A percentile compares a stretch with the other conserved stretches of the same genome.
Evolutionary conservation across 2,329 filamentous ascomycete genomes (phyloP).

Genomic region (Penicillium sp.): DNA sequence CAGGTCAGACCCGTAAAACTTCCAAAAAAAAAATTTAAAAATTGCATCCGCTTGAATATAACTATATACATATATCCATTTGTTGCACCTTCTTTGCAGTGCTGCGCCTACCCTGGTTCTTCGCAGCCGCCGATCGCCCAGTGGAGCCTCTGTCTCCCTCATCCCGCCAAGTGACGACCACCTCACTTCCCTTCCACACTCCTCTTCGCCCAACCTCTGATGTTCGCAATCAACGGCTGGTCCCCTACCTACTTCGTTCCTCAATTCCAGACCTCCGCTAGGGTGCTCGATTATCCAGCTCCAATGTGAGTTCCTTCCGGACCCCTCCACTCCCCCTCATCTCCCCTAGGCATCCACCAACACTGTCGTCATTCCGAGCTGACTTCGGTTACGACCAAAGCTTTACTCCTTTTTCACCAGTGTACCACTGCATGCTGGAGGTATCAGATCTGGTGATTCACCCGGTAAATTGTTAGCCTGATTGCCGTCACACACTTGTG

Average conservation of each 20-base stretch:
- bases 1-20: not conserved
- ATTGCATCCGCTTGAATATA: not conserved
- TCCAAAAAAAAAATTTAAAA: too few species aligned
- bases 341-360: constrained; percentile 26
- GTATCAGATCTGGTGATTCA: constrained; percentile 21
- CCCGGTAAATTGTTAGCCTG: constrained; percentile 20
- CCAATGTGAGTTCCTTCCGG: constrained; percentile 12
- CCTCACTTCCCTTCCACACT: constrained; percentile 17
- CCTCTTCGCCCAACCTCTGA: constrained; percentile 3
- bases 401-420: not conserved
- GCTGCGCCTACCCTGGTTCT: constrained; percentile 23
- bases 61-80: not conserved
- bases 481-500: constrained; percentile 12
- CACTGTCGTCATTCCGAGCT: constrained; percentile 28
- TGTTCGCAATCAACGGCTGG: constrained; percentile 7
- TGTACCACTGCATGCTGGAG: constrained; percentile 20
- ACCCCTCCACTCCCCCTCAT: constrained; percentile 20
- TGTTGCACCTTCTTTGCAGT: constrained; percentile 6
- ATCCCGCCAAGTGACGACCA: constrained; percentile 35
- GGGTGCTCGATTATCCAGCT: constrained; percentile 6
- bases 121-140: constrained; percentile 36
- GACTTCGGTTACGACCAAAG: constrained; percentile 14
- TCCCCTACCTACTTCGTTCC: constrained; percentile 5
- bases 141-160: constrained; percentile 30
- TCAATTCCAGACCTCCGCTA: constrained; percentile 7